Evolutionary conservation across 83 land plant species (phyloP), one percentile per base, ranked within the genome.

Genomic region (Picea engelmannii): DNA sequence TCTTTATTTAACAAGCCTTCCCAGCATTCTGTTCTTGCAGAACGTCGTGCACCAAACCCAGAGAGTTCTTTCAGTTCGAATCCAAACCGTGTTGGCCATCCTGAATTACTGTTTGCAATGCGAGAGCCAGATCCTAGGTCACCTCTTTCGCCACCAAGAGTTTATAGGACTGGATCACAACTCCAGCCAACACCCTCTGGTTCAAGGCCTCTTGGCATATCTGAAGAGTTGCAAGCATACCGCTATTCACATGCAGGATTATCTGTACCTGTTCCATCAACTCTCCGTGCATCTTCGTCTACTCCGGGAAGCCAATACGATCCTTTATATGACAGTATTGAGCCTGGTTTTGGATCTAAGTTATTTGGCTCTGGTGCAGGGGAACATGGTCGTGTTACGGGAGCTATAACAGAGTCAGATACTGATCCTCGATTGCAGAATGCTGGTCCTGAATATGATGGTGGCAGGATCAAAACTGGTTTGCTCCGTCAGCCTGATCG

Each of bases 281-380:
- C 92, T 10, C 83, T 79, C 24, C 79, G 42, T 64, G 27, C 49
- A 58, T 6, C 79, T 66, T 27, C 81, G 9, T 24, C 78, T 6
- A 80, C 83, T 73, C 64, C 91, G n/a, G 83, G 68, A 70, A 85
- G 85, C 21, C 90, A 78, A 47, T 89, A 90, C 80, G 91, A 90
- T 80, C 84, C 93, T 73, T 52, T 91, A 77, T 81, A 66, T 76
- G 91, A 91, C 73, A 84, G 91, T 82, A 62, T 86, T 87, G 96
- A 94, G 15, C 88, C 86, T 60, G 47, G 83, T 9, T 58, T 83
- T 27, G 78, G 79, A 61, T 83, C 61, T 31, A 78, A 49, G 79
- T 3, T 44, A 61, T 20, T 63, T 59, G 31, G 23, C 7, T 67
- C 74, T 74, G 69, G 24, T 78, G 47, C 9, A 74, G 82, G 67